Evolutionary conservation across 1,284 basidiomycete genomes (phyloP), one percentile per base, ranked within the genome.

Genomic region (Ganoderma lingzhi): DNA sequence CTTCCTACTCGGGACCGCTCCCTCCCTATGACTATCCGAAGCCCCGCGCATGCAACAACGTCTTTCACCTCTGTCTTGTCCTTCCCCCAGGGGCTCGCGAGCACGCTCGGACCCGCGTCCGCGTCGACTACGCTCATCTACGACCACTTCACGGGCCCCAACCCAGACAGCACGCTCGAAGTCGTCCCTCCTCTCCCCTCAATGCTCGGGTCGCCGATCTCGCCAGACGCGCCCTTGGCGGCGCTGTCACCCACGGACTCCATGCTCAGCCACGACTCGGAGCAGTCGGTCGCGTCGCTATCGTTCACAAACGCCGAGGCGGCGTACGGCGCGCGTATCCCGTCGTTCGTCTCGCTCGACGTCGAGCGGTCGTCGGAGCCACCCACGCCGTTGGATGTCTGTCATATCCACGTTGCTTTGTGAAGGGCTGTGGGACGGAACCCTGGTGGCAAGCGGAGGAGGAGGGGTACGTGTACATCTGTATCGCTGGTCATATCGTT

Each of bases 351-450:
- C 28, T 66, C 68, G 44, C 64, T 69, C 28, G 42, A 61, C 45
- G 64, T 69, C 35, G 68, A 69, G 42, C 55, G 60, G 61, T 53
- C 68, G 17, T 69, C 68, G n/a, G 68, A 61, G 61, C 68, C 68
- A 6, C 63, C 69, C 2, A 66, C 69, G 45, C 65, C 69, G 30
- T 62, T 62, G 41, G 55, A 64, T 6, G 23, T 68, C 30, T 62
- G 48, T 55, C 67, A 64, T 35, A 23, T 42, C 44, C 10, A 42
- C 14, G 41, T 42, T 14, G 41, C 41, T 14, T 42, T 12, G 10
- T 42, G 41, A 42, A 14, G 41, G 10, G 10, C 14, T 42, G 9
- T 3, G 1, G 41, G 41, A 42, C 12, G 9, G 41, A 14, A 42
- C 10, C 10, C 8, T 42, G 41, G 41, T 14, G 41, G 41, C 41